Evolutionary conservation across 148 eudicot genomes (phyloP).

Genomic region (Rhododendron ovatum): DNA sequence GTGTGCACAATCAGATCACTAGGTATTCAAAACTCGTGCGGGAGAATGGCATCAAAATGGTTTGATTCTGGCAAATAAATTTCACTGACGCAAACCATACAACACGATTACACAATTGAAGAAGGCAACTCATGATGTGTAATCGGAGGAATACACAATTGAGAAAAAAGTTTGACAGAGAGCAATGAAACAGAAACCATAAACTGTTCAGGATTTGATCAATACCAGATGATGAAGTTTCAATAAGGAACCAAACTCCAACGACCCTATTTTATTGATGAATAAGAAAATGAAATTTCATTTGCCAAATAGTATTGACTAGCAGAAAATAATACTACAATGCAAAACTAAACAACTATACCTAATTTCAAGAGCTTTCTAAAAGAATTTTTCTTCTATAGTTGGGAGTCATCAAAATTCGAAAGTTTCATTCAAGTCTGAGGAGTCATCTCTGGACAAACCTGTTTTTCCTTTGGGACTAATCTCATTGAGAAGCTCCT

Average conservation of each 20-base stretch:
- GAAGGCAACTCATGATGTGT: neutral
- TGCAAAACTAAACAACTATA: neutral
- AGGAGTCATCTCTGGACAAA: neutral
- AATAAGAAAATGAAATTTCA: neutral
- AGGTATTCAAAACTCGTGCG: neutral
- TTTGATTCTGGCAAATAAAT: neutral
- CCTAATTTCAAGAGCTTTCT: neutral
- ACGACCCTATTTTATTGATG: neutral
- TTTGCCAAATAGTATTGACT: neutral
- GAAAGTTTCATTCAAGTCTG: neutral
- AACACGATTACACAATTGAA: neutral
- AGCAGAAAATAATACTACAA: neutral
- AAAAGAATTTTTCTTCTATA: neutral
- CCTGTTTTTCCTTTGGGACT: conserved; percentile 2
- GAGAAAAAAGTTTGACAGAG: neutral
- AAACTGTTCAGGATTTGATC: neutral
- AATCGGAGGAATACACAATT: neutral
- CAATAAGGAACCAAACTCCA: neutral
- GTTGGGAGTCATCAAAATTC: neutral
- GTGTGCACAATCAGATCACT: neutral
- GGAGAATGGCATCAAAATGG: neutral
- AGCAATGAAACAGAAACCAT: neutral
- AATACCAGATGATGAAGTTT: too few species aligned
- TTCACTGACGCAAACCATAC: neutral
- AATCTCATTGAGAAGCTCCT: conserved; percentile 10